Conservation (phyloP, 1,139 yeast species). For the Candida albicans region DNA sequence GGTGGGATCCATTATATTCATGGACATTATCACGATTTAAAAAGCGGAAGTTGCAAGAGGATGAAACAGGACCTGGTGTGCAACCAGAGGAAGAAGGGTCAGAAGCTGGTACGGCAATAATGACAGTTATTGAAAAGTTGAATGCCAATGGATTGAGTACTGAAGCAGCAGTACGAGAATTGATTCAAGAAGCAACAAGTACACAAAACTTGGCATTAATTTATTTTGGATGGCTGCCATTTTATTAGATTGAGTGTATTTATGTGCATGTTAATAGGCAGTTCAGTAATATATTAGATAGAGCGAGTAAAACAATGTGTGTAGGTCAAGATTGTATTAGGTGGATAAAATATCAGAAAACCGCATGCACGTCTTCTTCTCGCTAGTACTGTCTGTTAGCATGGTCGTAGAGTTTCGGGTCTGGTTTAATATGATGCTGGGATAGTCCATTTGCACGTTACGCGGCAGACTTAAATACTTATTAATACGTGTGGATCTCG, state of each 20-base stretch:
- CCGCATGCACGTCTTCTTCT: too few relatives aligned
- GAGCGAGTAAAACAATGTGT: too few relatives aligned
- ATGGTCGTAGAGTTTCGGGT: too few relatives aligned
- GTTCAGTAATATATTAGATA: too few relatives aligned
- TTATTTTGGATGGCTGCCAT: slow-evolving; percentile 82
- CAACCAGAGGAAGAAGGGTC: slow-evolving; percentile 56
- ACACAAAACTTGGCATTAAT: slow-evolving; percentile 68
- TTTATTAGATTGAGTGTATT: slow-evolving; percentile 32
- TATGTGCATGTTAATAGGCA: too few relatives aligned
- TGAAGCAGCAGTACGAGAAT: slow-evolving; percentile 81
- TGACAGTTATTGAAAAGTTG: slow-evolving; percentile 70
- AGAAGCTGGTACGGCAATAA: slow-evolving; percentile 79
- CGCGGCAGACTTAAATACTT: too few relatives aligned
- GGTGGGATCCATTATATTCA: slow-evolving; percentile 89
- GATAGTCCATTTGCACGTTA: too few relatives aligned
- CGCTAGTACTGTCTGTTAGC: too few relatives aligned
- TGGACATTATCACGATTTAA: slow-evolving; percentile 83
- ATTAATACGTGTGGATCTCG: too few relatives aligned
- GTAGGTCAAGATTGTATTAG: too few relatives aligned
- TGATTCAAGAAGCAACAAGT: slow-evolving; percentile 76
- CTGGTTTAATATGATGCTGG: too few relatives aligned
- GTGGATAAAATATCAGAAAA: too few relatives aligned
- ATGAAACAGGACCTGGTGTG: slow-evolving; percentile 22
- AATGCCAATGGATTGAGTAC: slow-evolving; percentile 66
- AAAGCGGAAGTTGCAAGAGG: slow-evolving; percentile 55